Evolutionary conservation across 2,329 filamentous ascomycete species (phyloP), one percentile per base, ranked within the genome.

Genomic region (Claviceps africana): DNA sequence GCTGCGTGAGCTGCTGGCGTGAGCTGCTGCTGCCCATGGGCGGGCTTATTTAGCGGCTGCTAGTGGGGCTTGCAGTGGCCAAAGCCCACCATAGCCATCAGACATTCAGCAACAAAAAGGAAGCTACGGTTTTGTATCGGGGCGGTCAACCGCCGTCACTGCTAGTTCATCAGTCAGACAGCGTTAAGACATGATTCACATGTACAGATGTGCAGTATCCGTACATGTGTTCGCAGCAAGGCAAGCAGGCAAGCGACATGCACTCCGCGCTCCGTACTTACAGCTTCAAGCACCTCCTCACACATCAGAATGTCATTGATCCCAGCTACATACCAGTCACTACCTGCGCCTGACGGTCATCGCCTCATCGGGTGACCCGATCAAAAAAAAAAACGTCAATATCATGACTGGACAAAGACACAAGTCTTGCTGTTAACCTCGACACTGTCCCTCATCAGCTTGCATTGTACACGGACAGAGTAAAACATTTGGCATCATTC

Each of bases 41-140:
- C 17, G 43, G 48, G 37, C 37, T 22, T 19, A 44, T n/a, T n/a
- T n/a, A n/a, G 49, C 49, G 49, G 43, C 50, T 51, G 50, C 43
- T 35, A 8, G 44, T 47, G 43, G 15, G 39, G 37, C 47, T 30
- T 47, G n/a, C 21, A 19, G 30, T 40, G 22, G 47, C 43, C 21
- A 40, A 53, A 2, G 47, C 47, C 43, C 25, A 40, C n/a, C n/a
- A n/a, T n/a, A n/a, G n/a, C n/a, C n/a, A n/a, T n/a, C n/a, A n/a
- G n/a, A n/a, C n/a, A n/a, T n/a, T n/a, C n/a, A n/a, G n/a, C n/a
- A n/a, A n/a, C n/a, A n/a, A n/a, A n/a, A n/a, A n/a, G n/a, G n/a
- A n/a, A n/a, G n/a, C n/a, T n/a, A n/a, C n/a, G n/a, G 13, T 42
- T 42, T 9, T 21, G n/a, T 21, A 19, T 11, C 39, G 21, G 21